Evolutionary conservation across 2,329 filamentous ascomycete genomes (phyloP).

Genomic region (Epichloe aotearoae): DNA sequence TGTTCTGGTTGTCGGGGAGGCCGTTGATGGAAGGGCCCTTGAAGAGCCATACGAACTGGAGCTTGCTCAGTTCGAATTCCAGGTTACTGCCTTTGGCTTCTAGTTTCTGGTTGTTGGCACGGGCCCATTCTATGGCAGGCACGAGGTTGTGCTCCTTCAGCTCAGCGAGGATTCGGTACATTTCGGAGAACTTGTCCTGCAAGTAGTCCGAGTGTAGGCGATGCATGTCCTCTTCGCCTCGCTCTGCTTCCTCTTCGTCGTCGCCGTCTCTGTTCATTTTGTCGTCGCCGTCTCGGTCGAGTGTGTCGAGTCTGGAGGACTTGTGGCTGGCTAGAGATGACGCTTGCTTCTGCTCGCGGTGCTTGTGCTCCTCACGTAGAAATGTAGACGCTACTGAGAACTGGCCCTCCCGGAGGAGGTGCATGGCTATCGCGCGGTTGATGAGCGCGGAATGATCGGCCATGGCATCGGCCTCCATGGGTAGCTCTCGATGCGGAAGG

Average conservation of each 20-base stretch:
- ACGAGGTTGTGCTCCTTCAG: slow-evolving; percentile 61
- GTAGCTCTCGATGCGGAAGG: slow-evolving; percentile 45
- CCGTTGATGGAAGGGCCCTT: slow-evolving; percentile 44
- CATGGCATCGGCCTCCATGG: slow-evolving; percentile 69
- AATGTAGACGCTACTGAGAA: slow-evolving; percentile 83
- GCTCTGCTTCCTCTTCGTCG: slow-evolving; percentile 6
- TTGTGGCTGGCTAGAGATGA: slow-evolving; percentile 6
- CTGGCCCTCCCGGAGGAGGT: slow-evolving; percentile 85
- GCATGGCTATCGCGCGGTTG: slow-evolving; percentile 92
- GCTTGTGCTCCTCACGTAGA: slow-evolving; percentile 51
- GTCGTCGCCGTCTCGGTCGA: slow-evolving; percentile 20
- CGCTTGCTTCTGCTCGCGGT: slow-evolving; percentile 12
- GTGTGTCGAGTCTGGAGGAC: slow-evolving; percentile 13
- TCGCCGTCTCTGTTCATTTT: slow-evolving; percentile 18
- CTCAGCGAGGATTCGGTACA: slow-evolving; percentile 80
- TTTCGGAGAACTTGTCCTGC: slow-evolving; percentile 70
- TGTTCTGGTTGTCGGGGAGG: slow-evolving; percentile 36
- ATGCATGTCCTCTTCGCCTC: slow-evolving; percentile 13
- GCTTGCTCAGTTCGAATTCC: slow-evolving; percentile 83
- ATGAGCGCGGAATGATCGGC: slow-evolving; percentile 63
- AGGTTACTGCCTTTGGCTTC: slow-evolving; percentile 80
- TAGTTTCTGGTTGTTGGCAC: slow-evolving; percentile 53
- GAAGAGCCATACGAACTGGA: slow-evolving; percentile 86
- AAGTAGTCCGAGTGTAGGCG: slow-evolving; percentile 35
- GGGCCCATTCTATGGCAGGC: slow-evolving; percentile 81